Evolutionary conservation across 2,329 filamentous ascomycete species (phyloP).

Genomic region (Trichoderma brevicompactum): DNA sequence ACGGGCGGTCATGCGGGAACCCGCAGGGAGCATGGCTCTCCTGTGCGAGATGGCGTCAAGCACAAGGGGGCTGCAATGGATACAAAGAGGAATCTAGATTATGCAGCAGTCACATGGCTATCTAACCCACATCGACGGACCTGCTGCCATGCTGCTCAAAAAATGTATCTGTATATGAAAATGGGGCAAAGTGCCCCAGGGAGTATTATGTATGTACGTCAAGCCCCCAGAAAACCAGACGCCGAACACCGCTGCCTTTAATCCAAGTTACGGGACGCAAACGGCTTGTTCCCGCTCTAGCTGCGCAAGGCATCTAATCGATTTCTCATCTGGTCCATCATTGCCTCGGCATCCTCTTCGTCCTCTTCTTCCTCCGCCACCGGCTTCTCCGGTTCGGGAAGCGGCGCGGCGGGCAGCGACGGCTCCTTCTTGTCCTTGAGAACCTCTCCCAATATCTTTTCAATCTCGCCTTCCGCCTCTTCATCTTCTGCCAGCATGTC

Average conservation of each 20-base stretch:
- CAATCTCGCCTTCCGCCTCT: conserved; percentile 78
- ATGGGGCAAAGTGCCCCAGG: conserved; percentile 1
- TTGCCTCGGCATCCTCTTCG: conserved; percentile 81
- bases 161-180: neutral
- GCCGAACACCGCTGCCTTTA: conserved; percentile 27
- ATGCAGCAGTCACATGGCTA: conserved; percentile 21
- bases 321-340: conserved; percentile 93
- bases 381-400: conserved; percentile 57
- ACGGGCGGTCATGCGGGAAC: conserved; percentile 3
- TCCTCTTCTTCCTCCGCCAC: conserved; percentile 56
- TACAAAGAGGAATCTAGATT: conserved; percentile 1
- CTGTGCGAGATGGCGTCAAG: conserved; percentile 3
- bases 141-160: neutral
- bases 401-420: conserved; percentile 59
- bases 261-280: conserved; percentile 25
- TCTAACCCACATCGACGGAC: neutral
- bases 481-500: conserved; percentile 76
- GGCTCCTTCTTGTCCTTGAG: conserved; percentile 77
- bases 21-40: conserved; percentile 11
- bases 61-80: conserved; percentile 5
- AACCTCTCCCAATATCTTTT: conserved; percentile 90
- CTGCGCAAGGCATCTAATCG: conserved; percentile 89
- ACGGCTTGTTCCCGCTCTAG: conserved; percentile 45
- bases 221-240: conserved; percentile 19
- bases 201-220: conserved; percentile 10